phyloP scores from a whole-genome alignment of 441 rosid species.

The Arabidopsis lyrata region DNA sequence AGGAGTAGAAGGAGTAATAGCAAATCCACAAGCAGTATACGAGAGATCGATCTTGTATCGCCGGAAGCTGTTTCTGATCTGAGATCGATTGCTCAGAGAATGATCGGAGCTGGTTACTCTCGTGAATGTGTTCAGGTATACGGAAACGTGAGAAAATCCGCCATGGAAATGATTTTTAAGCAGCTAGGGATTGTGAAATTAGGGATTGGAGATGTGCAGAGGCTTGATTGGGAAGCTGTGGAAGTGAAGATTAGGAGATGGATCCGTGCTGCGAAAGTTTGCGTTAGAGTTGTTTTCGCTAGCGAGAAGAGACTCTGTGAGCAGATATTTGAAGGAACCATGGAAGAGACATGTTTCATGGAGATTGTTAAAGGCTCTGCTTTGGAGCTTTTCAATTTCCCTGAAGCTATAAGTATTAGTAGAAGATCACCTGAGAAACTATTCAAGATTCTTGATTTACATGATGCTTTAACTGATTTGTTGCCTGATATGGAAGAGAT shows the following conservation, averaged over 20 bases:
- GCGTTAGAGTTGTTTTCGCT: constrained; percentile 60
- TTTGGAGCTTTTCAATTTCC: constrained; percentile 62
- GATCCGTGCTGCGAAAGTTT: constrained; percentile 68
- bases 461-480: constrained; percentile 59
- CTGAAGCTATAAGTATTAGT: constrained; percentile 70
- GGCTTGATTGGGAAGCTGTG: constrained; percentile 63
- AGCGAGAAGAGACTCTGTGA: constrained; percentile 70
- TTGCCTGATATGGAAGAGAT: constrained; percentile 61
- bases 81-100: constrained; percentile 55
- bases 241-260: constrained; percentile 69
- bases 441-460: constrained; percentile 70
- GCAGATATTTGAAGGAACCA: constrained; percentile 55
- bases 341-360: constrained; percentile 68
- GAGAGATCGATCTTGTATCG: constrained; percentile 74
- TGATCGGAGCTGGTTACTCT: constrained; percentile 57
- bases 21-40: constrained; percentile 76
- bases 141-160: constrained; percentile 65
- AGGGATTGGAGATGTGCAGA: constrained; percentile 69
- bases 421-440: constrained; percentile 70
- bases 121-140: constrained; percentile 69
- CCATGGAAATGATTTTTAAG: constrained; percentile 56
- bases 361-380: constrained; percentile 68
- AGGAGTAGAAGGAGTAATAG: constrained; percentile 52
- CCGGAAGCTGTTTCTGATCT: constrained; percentile 57
- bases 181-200: constrained; percentile 61